Evolutionary conservation across 2,329 filamentous ascomycete species (phyloP), one percentile per base, ranked within the genome.

Genomic region (Pseudogymnoascus sp.): DNA sequence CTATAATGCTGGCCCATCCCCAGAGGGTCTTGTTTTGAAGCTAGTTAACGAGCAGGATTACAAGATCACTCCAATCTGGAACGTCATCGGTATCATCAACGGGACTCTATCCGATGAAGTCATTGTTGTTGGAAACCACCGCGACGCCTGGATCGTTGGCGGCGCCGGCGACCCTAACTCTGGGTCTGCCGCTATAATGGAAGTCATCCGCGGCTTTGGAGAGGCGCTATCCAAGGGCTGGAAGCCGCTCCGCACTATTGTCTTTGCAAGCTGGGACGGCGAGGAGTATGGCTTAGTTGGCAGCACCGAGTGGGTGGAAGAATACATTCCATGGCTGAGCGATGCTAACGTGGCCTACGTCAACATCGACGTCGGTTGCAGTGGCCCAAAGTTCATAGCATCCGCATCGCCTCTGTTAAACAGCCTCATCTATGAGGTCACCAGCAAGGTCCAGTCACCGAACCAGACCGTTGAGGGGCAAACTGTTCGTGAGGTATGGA

Each of bases 61-160:
- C 71, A 85, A 86, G 12, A 93, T 84, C 0, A 95, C 89, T 0
- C 89, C 90, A 3, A 79, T 93, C 61, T 96, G 92, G 92, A 89
- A 99, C 72, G 90, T 95, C 2, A 93, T 98, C 67, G 93, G 93
- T 50, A 81, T 95, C 53, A 90, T 99, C 73, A 96, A 96, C 70
- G 95, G 93, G 8, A 89, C 89, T 0, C 85, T 95, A 37, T 80
- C 87, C 0, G 87, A 96, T 69, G 92, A 97, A 71, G 91, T 96
- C 0, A 81, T 99, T 53, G 82, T 99, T 3, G 78, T 98, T 33
- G 92, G 93, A n/a, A 96, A 96, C 71, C 93, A 96, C 72, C 86
- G 92, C 35, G 92, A 96, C 75, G 90, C 93, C 0, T 96, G 91
- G 91, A 88, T 93, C 70, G 87, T 88, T 19, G 91, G 91, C n/a